phyloP scores from a whole-genome alignment of 2,329 filamentous ascomycete genomes.

The Nemania sp. region DNA sequence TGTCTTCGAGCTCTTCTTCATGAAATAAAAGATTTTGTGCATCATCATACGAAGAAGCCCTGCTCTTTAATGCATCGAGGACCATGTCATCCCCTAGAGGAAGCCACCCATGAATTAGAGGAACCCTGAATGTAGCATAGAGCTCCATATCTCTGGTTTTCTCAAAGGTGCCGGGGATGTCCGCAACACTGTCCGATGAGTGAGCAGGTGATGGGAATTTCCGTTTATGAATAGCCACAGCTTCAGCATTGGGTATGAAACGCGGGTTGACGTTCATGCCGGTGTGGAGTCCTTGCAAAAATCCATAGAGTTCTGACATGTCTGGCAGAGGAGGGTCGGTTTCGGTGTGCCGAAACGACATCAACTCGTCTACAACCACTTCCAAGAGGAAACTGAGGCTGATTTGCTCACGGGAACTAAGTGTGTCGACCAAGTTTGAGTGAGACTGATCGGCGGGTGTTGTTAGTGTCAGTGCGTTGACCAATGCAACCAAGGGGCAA shows the following conservation, averaged over 20 bases:
- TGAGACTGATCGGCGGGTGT: constrained; percentile 65
- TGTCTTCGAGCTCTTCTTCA: constrained; percentile 85
- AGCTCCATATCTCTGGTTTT: constrained; percentile 86
- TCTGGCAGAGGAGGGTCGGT: constrained; percentile 73
- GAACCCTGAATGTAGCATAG: constrained; percentile 86
- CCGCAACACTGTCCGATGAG: constrained; percentile 51
- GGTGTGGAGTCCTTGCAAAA: constrained; percentile 85
- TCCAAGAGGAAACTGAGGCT: constrained; percentile 84
- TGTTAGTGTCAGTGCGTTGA: constrained; percentile 87
- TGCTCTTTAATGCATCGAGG: constrained; percentile 70
- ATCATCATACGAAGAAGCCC: constrained; percentile 86
- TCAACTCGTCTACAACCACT: constrained; percentile 90
- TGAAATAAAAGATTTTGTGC: constrained; percentile 86
- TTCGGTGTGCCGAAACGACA: constrained; percentile 71
- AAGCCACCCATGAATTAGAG: constrained; percentile 91
- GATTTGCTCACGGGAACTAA: constrained; percentile 82
- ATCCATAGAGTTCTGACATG: constrained; percentile 83
- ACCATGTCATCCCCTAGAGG: constrained; percentile 68
- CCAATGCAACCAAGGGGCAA: constrained; percentile 87
- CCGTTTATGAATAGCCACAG: constrained; percentile 51
- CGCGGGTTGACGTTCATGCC: constrained; percentile 98
- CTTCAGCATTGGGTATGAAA: constrained; percentile 66
- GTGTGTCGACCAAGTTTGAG: constrained; percentile 75
- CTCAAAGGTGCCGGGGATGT: constrained; percentile 76
- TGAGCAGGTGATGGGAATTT: constrained; percentile 58